These are phyloP conservation scores for Botrytis pseudocinerea DNA, from an alignment of 2,329 filamentous ascomycete genomes.

Conservation along the genomic window DNA sequence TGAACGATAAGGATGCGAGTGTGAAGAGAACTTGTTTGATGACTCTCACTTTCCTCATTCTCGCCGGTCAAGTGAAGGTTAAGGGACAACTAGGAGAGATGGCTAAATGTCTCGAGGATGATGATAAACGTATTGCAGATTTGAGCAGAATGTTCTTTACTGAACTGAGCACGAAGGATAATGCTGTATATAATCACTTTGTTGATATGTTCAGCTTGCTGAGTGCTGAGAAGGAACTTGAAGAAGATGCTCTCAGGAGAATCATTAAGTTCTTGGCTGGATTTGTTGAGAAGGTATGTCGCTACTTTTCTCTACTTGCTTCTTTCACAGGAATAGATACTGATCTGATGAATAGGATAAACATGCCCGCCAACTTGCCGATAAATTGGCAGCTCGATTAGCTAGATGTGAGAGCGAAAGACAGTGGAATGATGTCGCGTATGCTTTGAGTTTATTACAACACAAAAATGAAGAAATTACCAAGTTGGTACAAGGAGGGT, in stretches of 20 bases:
- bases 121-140: constrained; percentile 92
- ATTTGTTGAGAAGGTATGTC: constrained; percentile 91
- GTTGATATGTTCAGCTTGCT: constrained; percentile 98
- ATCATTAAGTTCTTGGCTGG: constrained; percentile 92
- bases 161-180: constrained; percentile 95
- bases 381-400: constrained; percentile 87
- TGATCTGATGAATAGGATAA: constrained; percentile 68
- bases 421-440: constrained; percentile 97
- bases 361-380: constrained; percentile 89
- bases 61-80: constrained; percentile 98
- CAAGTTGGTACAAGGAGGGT: constrained; percentile 74
- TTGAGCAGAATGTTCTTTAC: constrained; percentile 98
- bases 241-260: constrained; percentile 81
- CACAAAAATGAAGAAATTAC: constrained; percentile 92
- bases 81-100: constrained; percentile 98
- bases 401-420: constrained; percentile 85
- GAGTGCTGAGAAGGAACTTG: constrained; percentile 75
- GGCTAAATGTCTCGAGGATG: constrained; percentile 97
- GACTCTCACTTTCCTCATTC: constrained; percentile 95
- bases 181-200: constrained; percentile 98
- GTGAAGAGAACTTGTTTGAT: constrained; percentile 98
- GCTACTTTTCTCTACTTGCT: not conserved
- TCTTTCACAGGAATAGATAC: constrained; percentile 12
- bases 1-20: constrained; percentile 83
- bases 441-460: constrained; percentile 81